Percentiles rank a stretch among this genome's conserved stretches.
These are phyloP conservation scores for Citrus inodora DNA, from an alignment of 345 rosid genomes.

Conservation along the genomic window DNA sequence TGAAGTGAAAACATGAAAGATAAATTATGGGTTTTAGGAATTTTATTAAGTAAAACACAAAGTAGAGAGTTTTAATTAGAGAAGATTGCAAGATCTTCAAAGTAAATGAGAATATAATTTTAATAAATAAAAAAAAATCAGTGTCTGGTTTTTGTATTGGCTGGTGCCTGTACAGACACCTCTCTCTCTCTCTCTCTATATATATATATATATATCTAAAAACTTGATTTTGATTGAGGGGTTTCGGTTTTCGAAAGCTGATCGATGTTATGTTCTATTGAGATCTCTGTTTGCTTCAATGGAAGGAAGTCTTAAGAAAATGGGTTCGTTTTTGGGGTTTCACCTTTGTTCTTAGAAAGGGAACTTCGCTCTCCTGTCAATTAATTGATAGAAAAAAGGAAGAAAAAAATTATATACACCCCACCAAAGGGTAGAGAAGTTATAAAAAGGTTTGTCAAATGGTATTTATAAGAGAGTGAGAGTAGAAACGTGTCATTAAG, in stretches of 20 bases:
- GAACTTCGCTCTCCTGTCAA: not conserved
- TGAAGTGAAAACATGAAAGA: conserved; percentile 10
- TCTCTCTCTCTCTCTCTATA: not conserved
- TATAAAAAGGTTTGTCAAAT: not conserved
- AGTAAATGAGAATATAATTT: conserved; percentile 4
- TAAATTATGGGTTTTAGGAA: conserved; percentile 12
- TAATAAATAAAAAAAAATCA: not conserved
- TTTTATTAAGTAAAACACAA: conserved; percentile 2
- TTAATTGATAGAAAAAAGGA: not conserved
- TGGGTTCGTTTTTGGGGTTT: not conserved
- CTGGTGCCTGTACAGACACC: not conserved
- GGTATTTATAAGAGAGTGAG: conserved; percentile 25
- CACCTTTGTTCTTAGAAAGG: conserved; percentile 13
- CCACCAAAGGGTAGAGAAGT: conserved; percentile 18
- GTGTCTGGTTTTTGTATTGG: not conserved
- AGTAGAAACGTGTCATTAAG: conserved; percentile 21
- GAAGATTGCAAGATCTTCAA: conserved; percentile 13
- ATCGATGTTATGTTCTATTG: conserved; percentile 18
- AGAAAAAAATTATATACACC: conserved; percentile 6
- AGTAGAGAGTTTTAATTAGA: conserved; percentile 19
- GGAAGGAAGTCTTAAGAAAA: not conserved
- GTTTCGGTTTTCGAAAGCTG: conserved; percentile 20
- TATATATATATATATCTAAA: not conserved
- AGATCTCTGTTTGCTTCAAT: conserved; percentile 23
- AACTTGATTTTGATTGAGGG: conserved; percentile 13